Conservation (phyloP, 2,329 filamentous ascomycete genomes). For the Harringtonia lauricola region DNA sequence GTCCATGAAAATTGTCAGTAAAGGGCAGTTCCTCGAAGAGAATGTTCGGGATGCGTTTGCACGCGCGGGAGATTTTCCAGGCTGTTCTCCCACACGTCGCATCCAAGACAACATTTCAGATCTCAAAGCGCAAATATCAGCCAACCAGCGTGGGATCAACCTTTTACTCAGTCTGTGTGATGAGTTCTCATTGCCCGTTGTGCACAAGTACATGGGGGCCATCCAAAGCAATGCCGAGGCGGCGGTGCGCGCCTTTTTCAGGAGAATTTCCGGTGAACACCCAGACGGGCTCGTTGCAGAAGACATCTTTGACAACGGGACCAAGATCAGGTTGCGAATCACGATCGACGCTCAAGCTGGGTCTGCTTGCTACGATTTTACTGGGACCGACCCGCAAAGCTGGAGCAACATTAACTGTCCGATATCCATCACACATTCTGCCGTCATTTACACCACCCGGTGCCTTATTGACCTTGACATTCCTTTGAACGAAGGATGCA, state of each 20-base stretch:
- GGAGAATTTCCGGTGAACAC: conserved; percentile 48
- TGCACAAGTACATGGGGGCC: conserved; percentile 55
- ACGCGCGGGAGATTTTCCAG: conserved; percentile 55
- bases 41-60: conserved; percentile 48
- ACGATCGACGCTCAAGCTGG: conserved; percentile 18
- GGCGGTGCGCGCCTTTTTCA: conserved; percentile 59
- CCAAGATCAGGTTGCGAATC: conserved; percentile 19
- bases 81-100: conserved; percentile 53
- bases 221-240: conserved; percentile 68
- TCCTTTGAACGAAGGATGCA: conserved; percentile 26
- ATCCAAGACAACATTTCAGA: conserved; percentile 1
- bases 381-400: conserved; percentile 21
- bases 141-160: conserved; percentile 64
- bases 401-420: conserved; percentile 10
- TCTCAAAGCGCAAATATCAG: conserved; percentile 62
- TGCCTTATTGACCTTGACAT: conserved; percentile 24
- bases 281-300: conserved; percentile 15
- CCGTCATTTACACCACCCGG: conserved; percentile 25
- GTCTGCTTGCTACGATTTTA: conserved; percentile 22
- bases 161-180: conserved; percentile 59
- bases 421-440: conserved; percentile 10
- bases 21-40: conserved; percentile 68
- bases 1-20: conserved; percentile 59
- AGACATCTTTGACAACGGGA: conserved; percentile 29
- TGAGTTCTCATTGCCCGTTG: conserved; percentile 42